These are phyloP conservation scores for Xylariaceae sp. DNA, from an alignment of 2,329 filamentous ascomycete genomes.

Conservation along the genomic window DNA sequence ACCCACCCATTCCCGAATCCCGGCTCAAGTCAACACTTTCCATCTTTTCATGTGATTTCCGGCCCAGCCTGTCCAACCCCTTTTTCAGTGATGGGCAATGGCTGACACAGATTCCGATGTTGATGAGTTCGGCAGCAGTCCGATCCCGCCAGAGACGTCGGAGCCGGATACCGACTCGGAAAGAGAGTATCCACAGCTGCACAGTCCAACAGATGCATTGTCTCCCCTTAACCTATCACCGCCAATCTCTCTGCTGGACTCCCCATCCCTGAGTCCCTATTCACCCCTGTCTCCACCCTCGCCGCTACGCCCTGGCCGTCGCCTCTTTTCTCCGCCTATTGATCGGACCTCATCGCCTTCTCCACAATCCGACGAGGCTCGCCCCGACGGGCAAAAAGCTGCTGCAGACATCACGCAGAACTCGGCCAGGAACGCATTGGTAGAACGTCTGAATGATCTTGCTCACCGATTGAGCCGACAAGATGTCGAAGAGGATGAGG, in stretches of 20 bases:
- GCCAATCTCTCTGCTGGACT: slow-evolving; percentile 23
- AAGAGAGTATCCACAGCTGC: too few species aligned
- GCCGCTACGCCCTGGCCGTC: slow-evolving; percentile 20
- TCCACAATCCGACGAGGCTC: slow-evolving; percentile 22
- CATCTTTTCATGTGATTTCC: background rate
- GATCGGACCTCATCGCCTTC: slow-evolving; percentile 18
- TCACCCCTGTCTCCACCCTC: slow-evolving; percentile 28
- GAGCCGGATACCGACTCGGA: background rate
- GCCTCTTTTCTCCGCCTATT: slow-evolving; percentile 20
- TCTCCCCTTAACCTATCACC: slow-evolving; percentile 18
- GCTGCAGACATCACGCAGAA: slow-evolving; percentile 29
- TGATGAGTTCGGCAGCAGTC: slow-evolving; percentile 17
- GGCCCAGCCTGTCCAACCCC: too few species aligned
- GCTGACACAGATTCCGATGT: slow-evolving; percentile 12
- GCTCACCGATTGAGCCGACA: slow-evolving; percentile 21
- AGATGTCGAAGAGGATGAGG: slow-evolving; percentile 23
- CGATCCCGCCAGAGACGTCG: slow-evolving; percentile 10
- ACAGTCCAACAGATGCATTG: slow-evolving; percentile 12
- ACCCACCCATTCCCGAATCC: background rate
- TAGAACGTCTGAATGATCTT: slow-evolving; percentile 34
- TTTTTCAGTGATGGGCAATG: too few species aligned
- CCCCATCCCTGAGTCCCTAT: slow-evolving; percentile 24
- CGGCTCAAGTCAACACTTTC: background rate
- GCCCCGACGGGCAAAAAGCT: slow-evolving; percentile 7
- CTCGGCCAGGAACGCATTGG: slow-evolving; percentile 42